These are phyloP conservation scores for Rhizopus delemar DNA, from an alignment of 371 early-diverging fungal species.

Conservation along the genomic window DNA sequence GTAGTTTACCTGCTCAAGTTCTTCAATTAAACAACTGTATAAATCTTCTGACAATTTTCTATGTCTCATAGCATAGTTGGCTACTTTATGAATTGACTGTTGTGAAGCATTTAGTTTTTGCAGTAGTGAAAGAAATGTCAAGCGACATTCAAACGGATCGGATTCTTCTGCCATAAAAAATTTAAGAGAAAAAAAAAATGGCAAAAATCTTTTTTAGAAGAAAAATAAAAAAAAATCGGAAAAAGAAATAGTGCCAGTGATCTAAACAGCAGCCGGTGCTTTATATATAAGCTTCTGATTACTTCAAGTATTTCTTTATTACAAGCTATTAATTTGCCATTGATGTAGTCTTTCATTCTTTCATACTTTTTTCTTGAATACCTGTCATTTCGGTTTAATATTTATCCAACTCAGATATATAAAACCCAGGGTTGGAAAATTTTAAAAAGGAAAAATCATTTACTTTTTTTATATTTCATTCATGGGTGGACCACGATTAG, in stretches of 20 bases:
- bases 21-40: slow-evolving; percentile 74
- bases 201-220: slow-evolving; percentile 2
- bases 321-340: too few relatives aligned
- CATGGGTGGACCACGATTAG: slow-evolving; percentile 57
- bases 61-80: slow-evolving; percentile 69
- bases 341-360: neutral
- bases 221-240: slow-evolving; percentile 6
- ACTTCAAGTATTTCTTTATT: too few relatives aligned
- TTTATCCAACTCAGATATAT: neutral
- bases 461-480: slow-evolving; percentile 3
- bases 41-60: slow-evolving; percentile 69
- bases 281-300: too few relatives aligned
- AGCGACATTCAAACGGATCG: slow-evolving; percentile 80
- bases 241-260: neutral
- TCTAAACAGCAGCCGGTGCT: neutral
- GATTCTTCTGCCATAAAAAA: slow-evolving; percentile 48
- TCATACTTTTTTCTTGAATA: neutral
- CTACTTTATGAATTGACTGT: slow-evolving; percentile 71
- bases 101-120: slow-evolving; percentile 77
- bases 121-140: slow-evolving; percentile 63
- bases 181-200: slow-evolving; percentile 7
- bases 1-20: slow-evolving; percentile 64
- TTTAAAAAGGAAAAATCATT: neutral
- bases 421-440: neutral
- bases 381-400: slow-evolving; percentile 1